phyloP scores from a whole-genome alignment of 2,329 filamentous ascomycete species.

The Phialocephala subalpina region DNA sequence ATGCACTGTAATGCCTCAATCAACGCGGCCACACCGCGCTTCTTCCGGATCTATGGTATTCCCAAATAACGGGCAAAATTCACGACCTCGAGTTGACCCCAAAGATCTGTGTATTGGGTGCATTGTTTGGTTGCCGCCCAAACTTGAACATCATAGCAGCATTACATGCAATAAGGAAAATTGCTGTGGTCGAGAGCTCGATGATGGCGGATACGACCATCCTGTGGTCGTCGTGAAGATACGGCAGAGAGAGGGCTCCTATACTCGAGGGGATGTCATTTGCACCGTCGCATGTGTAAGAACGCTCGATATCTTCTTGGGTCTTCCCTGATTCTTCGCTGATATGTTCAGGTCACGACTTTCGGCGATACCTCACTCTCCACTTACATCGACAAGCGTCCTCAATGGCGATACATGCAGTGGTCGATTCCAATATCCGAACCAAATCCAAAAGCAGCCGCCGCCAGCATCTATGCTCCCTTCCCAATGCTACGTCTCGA shows the following conservation, averaged over 20 bases:
- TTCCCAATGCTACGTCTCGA: slow-evolving; percentile 26
- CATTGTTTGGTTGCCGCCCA: slow-evolving; percentile 31
- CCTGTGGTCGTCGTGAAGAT: slow-evolving; percentile 30
- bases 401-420: slow-evolving; percentile 5
- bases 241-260: slow-evolving; percentile 23
- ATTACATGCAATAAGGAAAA: slow-evolving; percentile 24
- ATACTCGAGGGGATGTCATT: slow-evolving; percentile 28
- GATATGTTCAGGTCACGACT: slow-evolving; percentile 27
- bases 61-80: not conserved
- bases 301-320: not conserved
- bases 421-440: slow-evolving; percentile 27
- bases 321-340: not conserved
- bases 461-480: not conserved
- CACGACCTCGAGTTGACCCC: slow-evolving; percentile 3
- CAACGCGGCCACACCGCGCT: not conserved
- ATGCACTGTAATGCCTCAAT: not conserved
- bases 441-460: not conserved
- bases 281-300: slow-evolving; percentile 32
- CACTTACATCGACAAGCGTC: slow-evolving; percentile 20
- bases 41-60: not conserved
- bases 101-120: slow-evolving; percentile 32
- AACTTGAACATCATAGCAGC: slow-evolving; percentile 6
- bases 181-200: slow-evolving; percentile 24
- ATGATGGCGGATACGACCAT: slow-evolving; percentile 30
- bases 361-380: slow-evolving; percentile 23